phyloP scores from a whole-genome alignment of 73 alveolate genomes.

The Urostyla sp. region DNA sequence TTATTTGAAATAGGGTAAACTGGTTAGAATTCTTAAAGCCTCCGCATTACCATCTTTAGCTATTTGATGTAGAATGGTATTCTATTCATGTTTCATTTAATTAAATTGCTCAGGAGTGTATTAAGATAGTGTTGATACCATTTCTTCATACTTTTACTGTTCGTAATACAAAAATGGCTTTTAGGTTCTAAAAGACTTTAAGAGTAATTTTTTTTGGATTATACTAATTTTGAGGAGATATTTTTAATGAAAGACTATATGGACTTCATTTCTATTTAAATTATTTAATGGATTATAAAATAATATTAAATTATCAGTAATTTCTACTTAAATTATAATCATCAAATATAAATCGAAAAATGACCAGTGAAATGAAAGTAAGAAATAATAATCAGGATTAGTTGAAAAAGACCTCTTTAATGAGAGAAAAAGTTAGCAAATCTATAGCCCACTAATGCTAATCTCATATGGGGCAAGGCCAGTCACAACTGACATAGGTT shows the following conservation, averaged over 20 bases:
- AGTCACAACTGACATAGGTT: not conserved
- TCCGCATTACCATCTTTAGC: slow-evolving; percentile 52
- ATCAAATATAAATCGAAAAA: not conserved
- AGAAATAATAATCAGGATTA: slow-evolving; percentile 1
- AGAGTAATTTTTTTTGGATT: too few species aligned
- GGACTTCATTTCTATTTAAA: too few species aligned
- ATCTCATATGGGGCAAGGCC: not conserved
- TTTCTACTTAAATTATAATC: too few species aligned
- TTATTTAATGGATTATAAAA: too few species aligned
- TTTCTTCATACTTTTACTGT: slow-evolving; percentile 48
- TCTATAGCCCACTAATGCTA: not conserved
- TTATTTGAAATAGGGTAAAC: slow-evolving; percentile 57
- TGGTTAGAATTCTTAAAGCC: not conserved
- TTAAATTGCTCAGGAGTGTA: slow-evolving; percentile 21
- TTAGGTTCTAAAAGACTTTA: too few species aligned
- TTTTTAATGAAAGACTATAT: too few species aligned
- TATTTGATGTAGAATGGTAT: slow-evolving; percentile 59
- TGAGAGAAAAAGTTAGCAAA: not conserved
- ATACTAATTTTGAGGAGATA: too few species aligned
- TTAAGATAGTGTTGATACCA: slow-evolving; percentile 8
- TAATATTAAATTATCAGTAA: too few species aligned
- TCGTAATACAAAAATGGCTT: too few species aligned
- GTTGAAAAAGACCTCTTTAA: slow-evolving; percentile 3
- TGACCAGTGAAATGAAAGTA: slow-evolving; percentile 35
- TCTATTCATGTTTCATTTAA: slow-evolving; percentile 39